Evolutionary conservation across 2,329 filamentous ascomycete genomes (phyloP), one percentile per base, ranked within the genome.

Genomic region (Clonostachys byssicola): DNA sequence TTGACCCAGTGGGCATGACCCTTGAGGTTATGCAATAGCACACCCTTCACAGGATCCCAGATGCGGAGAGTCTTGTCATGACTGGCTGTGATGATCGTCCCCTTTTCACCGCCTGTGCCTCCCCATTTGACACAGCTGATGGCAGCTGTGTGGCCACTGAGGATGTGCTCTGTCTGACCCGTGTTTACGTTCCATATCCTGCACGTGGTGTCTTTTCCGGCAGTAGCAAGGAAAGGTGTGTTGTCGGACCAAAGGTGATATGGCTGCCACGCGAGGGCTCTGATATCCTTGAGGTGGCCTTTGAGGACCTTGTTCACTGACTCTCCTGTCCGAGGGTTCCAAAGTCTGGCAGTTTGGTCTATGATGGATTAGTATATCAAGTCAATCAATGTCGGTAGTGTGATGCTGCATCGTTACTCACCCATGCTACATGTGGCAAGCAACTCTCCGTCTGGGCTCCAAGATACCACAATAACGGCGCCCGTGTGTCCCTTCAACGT

Each of bases 1-100:
- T 99, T 99, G 33, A 99, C 89, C 83, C 92, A 95, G 63, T 97
- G 94, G 1, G 88, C 89, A 62, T 99, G 95, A 2, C 86, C 77
- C 17, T 80, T 82, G 9, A 97, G 73, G 0, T 86, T 92, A 63
- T 94, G 88, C 46, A 90, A 73, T 18, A 96, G 73, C 3, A 85
- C 90, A 33, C 92, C 94, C 52, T 86, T 84, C 38, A 78, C 76
- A 1, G 88, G 81, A 59, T 94, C 85, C 92, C 92, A 99, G 5
- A 96, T 82, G 56, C 92, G 91, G 56, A 97, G 82, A 1, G 86
- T 92, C 73, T 95, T 95, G 71, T 96, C 92, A 62, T 95, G 91
- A 34, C 89, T 95, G 17, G 81, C 82, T 8, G 88, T 90, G 70
- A 94, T 95, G 52, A 95, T 85, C 23, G 23, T 9, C 23, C 23